phyloP scores from a whole-genome alignment of 192 early-diverging fungal species.

The Entomortierella chlamydospora region DNA sequence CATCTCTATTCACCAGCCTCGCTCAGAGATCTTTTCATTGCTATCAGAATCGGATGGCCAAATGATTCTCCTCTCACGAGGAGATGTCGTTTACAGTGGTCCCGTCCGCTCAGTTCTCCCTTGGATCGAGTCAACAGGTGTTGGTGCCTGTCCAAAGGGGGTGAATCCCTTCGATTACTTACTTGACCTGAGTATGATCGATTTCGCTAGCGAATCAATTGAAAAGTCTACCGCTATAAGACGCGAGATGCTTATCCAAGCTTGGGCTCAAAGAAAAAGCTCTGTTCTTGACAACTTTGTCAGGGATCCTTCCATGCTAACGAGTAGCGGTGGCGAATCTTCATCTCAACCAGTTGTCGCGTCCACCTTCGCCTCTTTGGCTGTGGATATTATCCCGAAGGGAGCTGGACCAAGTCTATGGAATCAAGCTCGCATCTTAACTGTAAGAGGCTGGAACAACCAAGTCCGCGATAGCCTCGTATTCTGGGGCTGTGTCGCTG shows the following conservation, averaged over 20 bases:
- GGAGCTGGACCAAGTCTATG: conserved; percentile 35
- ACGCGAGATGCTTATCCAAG: conserved; percentile 33
- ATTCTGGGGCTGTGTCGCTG: conserved; percentile 45
- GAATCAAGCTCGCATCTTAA: conserved; percentile 39
- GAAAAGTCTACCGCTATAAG: conserved; percentile 43
- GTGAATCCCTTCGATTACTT: conserved; percentile 52
- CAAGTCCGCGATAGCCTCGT: conserved; percentile 43
- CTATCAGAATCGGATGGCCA: conserved; percentile 62
- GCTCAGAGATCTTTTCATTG: conserved; percentile 80
- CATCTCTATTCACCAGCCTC: conserved; percentile 93
- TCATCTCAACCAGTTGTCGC: neutral
- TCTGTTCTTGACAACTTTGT: neutral
- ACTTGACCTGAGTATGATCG: conserved; percentile 47
- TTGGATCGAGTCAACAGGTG: conserved; percentile 36
- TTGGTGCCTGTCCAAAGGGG: conserved; percentile 36
- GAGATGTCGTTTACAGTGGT: conserved; percentile 50
- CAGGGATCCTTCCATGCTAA: conserved; percentile 1
- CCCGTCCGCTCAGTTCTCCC: conserved; percentile 43
- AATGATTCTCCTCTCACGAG: conserved; percentile 45
- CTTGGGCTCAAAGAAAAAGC: conserved; percentile 23
- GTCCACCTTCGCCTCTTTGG: conserved; percentile 23
- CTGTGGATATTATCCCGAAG: conserved; percentile 41
- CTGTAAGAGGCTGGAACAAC: conserved; percentile 41
- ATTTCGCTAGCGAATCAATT: conserved; percentile 49
- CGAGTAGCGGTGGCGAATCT: conserved; percentile 18